Base-by-base conservation (phyloP, 768 basidiomycete genomes). In the Hemileccinum rubropunctum region DNA sequence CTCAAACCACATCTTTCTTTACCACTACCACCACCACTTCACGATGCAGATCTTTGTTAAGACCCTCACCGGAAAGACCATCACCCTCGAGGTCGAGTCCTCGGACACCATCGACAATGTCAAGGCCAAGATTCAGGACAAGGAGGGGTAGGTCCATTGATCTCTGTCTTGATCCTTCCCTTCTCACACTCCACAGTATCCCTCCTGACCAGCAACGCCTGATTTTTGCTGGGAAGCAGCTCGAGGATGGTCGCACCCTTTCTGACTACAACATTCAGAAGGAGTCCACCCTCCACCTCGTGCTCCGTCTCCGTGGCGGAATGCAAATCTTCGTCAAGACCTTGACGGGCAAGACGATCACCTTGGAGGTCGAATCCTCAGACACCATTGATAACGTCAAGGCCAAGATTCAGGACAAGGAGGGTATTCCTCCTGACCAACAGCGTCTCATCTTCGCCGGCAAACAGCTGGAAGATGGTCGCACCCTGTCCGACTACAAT, bases 211-310 rank as follows among this genome's bases (percentile, higher is more conserved):
- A 92, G 60, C 91, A 95, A 65, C 91, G 94, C 55, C 73, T 95
- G n/a, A 95, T 95, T 75, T 95, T 95, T 56, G 93, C 93, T 40
- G 93, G 93, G 52, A 95, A 95, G 73, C 93, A 95, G 68, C 81
- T 97, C 23, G 93, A 95, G 68, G 94, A 97, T 62, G 94, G 94
- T 4, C 85, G 93, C 42, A 95, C 89, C 4, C 76, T 92, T 1
- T 88, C 87, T 8, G 89, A 90, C 58, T 91, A 92, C 67, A 91
- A 93, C 67, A 94, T 95, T 59, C 93, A 95, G 80, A 95, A 95
- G 76, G 92, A 95, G 74, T 90, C 86, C 0, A 95, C 92, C 34
- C 86, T 95, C 46, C 93, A 95, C 62, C 80, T 61, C 0, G 91
- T 94, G 21, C 82, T 95, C 27, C 88, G 92, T 69, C 83, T 95